A percentile compares a stretch with the other conserved stretches of the same genome.
These are phyloP conservation scores for Candolleomyces aberdarensis DNA, from an alignment of 768 basidiomycete genomes.

Conservation along the genomic window DNA sequence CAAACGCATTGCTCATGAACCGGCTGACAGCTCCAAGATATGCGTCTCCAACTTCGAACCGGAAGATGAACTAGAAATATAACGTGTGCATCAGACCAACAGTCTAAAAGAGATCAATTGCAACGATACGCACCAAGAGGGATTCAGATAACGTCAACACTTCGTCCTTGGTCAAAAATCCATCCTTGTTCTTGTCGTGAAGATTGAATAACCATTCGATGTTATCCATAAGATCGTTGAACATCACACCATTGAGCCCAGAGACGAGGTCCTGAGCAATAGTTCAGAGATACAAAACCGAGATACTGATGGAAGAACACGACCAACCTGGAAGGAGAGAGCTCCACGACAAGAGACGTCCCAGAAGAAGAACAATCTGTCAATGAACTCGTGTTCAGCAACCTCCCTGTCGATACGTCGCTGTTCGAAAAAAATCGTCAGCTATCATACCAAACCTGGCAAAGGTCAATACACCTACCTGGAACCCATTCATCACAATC, in stretches of 20 bases:
- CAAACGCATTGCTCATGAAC: slow-evolving; percentile 98
- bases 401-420: slow-evolving; percentile 85
- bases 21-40: slow-evolving; percentile 95
- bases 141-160: slow-evolving; percentile 94
- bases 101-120: not conserved
- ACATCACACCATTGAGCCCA: slow-evolving; percentile 89
- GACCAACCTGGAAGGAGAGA: slow-evolving; percentile 76
- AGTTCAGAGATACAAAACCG: not conserved
- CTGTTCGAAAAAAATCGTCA: slow-evolving; percentile 32
- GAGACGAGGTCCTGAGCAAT: slow-evolving; percentile 73
- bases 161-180: slow-evolving; percentile 93
- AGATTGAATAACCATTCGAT: slow-evolving; percentile 99
- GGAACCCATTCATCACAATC: slow-evolving; percentile 89
- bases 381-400: slow-evolving; percentile 96
- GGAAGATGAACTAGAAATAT: slow-evolving; percentile 87
- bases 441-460: slow-evolving; percentile 1
- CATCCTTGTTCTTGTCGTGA: slow-evolving; percentile 96
- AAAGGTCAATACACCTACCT: slow-evolving; percentile 40
- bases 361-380: slow-evolving; percentile 94
- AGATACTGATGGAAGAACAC: too few species aligned
- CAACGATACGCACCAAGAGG: slow-evolving; percentile 60
- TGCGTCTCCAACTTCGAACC: slow-evolving; percentile 93
- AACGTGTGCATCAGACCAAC: not conserved
- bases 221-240: slow-evolving; percentile 96
- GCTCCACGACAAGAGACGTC: slow-evolving; percentile 79